Conservation (phyloP, 805 yeast species). For the Ogataea pini region DNA sequence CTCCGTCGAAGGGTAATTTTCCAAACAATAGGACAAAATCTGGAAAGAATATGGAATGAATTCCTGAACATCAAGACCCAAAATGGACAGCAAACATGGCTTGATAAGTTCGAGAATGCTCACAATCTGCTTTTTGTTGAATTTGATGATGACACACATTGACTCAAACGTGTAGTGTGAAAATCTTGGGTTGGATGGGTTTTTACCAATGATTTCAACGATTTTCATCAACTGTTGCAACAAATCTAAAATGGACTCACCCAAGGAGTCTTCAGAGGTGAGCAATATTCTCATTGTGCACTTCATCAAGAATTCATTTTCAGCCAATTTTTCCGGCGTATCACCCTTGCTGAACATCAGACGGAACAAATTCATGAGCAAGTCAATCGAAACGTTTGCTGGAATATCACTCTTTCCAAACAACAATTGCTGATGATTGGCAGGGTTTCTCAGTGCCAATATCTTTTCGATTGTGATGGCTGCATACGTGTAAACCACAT, state of each 20-base stretch:
- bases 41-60: constrained; percentile 93
- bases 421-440: constrained; percentile 55
- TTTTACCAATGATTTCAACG: constrained; percentile 68
- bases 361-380: constrained; percentile 65
- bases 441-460: constrained; percentile 67
- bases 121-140: constrained; percentile 37
- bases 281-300: constrained; percentile 80
- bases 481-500: constrained; percentile 89
- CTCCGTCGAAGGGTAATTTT: constrained; percentile 48
- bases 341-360: constrained; percentile 59
- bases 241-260: constrained; percentile 45
- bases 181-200: constrained; percentile 95
- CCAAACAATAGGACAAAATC: constrained; percentile 77
- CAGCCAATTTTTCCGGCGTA: constrained; percentile 89
- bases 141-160: constrained; percentile 72
- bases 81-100: constrained; percentile 64
- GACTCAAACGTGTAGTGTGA: constrained; percentile 90
- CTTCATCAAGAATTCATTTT: constrained; percentile 91
- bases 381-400: constrained; percentile 54
- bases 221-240: constrained; percentile 70
- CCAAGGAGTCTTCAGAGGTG: constrained; percentile 68
- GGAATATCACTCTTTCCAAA: constrained; percentile 75
- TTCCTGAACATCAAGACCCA: constrained; percentile 88
- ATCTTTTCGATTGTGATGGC: constrained; percentile 91
- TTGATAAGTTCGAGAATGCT: constrained; percentile 53